These are phyloP conservation scores for Tephrocybe rancida DNA, from an alignment of 768 basidiomycete species.

Conservation along the genomic window DNA sequence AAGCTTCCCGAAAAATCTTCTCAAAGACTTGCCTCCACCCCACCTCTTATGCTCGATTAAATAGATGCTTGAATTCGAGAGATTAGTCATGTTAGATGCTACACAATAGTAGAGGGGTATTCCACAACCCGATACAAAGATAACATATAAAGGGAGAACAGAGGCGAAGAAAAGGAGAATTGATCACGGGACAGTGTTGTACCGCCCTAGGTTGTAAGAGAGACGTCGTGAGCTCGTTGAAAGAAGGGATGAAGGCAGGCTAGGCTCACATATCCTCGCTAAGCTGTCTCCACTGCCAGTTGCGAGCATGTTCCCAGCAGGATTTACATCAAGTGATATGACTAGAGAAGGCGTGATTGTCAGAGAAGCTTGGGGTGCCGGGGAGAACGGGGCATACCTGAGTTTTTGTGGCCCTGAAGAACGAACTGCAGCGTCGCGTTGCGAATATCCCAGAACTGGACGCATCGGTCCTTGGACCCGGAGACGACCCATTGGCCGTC, in stretches of 20 bases:
- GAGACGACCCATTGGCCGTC: slow-evolving; percentile 95
- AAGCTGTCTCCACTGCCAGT: slow-evolving; percentile 59
- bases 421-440: slow-evolving; percentile 84
- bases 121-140: not conserved
- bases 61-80: too few relatives aligned
- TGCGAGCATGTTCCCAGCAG: slow-evolving; percentile 45
- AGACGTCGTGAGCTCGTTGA: not conserved
- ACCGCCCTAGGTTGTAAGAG: slow-evolving; percentile 16
- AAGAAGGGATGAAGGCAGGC: slow-evolving; percentile 14
- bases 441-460: slow-evolving; percentile 90
- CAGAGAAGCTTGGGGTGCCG: not conserved
- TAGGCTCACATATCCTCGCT: slow-evolving; percentile 56
- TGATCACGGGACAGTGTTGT: slow-evolving; percentile 6
- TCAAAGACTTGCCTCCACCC: too few relatives aligned
- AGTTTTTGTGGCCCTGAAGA: slow-evolving; percentile 76
- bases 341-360: slow-evolving; percentile 27
- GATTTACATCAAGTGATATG: slow-evolving; percentile 53
- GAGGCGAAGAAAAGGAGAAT: not conserved
- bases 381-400: slow-evolving; percentile 36
- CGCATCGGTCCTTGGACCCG: slow-evolving; percentile 92
- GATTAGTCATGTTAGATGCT: not conserved
- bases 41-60: too few relatives aligned
- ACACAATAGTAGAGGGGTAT: not conserved
- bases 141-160: not conserved
- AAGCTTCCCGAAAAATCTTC: too few relatives aligned